phyloP scores from a whole-genome alignment of 1,284 basidiomycete species.

The Paramarasmius palmivorus region DNA sequence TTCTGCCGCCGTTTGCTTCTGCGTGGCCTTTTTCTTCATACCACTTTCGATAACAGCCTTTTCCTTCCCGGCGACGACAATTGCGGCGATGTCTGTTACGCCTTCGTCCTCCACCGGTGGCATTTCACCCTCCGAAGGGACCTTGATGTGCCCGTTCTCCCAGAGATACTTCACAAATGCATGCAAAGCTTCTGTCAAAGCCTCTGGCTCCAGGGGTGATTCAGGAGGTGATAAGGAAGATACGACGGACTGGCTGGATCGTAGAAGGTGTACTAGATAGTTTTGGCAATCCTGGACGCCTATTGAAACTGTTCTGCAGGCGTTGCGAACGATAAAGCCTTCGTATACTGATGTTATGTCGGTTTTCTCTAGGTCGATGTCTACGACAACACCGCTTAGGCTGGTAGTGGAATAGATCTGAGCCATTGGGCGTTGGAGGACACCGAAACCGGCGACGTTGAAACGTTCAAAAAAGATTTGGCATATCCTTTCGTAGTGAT shows the following conservation, averaged over 20 bases:
- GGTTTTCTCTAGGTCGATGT: conserved; percentile 78
- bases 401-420: conserved; percentile 83
- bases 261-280: conserved; percentile 74
- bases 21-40: conserved; percentile 75
- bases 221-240: conserved; percentile 57
- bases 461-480: conserved; percentile 96
- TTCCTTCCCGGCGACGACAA: conserved; percentile 79
- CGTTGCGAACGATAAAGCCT: conserved; percentile 64
- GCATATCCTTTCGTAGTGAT: conserved; percentile 73
- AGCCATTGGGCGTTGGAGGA: conserved; percentile 85
- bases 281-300: conserved; percentile 77
- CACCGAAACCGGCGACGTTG: conserved; percentile 84
- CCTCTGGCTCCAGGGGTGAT: conserved; percentile 44
- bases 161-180: conserved; percentile 63
- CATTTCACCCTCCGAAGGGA: conserved; percentile 71
- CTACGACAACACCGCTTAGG: conserved; percentile 81
- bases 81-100: conserved; percentile 81
- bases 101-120: conserved; percentile 79
- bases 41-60: conserved; percentile 80
- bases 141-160: conserved; percentile 63
- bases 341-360: conserved; percentile 85
- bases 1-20: conserved; percentile 77
- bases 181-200: conserved; percentile 49
- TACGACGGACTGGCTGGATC: conserved; percentile 66
- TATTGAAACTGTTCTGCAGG: conserved; percentile 59